phyloP scores from a whole-genome alignment of 2,329 filamentous ascomycete genomes.

The Aspergillus versicolor region DNA sequence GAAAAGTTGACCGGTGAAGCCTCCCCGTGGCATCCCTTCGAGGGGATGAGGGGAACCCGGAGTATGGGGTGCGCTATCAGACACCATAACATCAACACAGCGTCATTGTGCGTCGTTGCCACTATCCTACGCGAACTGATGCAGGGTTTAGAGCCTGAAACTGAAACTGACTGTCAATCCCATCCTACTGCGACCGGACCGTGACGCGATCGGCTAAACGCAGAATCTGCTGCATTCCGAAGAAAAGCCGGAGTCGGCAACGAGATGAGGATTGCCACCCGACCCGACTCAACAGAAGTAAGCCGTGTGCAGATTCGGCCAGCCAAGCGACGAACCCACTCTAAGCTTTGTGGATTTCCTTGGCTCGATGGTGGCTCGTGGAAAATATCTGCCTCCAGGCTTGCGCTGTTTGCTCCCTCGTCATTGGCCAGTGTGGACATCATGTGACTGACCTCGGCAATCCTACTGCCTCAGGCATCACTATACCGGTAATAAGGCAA shows the following conservation, averaged over 20 bases:
- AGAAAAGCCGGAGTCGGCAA: neutral
- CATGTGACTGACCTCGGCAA: neutral
- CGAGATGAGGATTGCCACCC: neutral
- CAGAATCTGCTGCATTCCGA: neutral
- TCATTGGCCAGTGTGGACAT: neutral
- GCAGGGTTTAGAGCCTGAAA: too few relatives aligned
- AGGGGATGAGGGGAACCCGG: conserved; percentile 1
- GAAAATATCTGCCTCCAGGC: too few relatives aligned
- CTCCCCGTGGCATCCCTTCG: neutral
- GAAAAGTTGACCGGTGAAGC: conserved; percentile 9
- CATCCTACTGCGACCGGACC: neutral
- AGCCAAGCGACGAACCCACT: neutral
- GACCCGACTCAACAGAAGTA: neutral
- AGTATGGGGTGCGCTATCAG: too few relatives aligned
- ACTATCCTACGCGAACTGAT: too few relatives aligned
- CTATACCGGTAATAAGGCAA: too few relatives aligned
- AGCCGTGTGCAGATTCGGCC: neutral
- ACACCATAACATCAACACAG: too few relatives aligned
- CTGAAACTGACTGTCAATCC: too few relatives aligned
- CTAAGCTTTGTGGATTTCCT: conserved; percentile 11
- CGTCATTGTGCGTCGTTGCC: too few relatives aligned
- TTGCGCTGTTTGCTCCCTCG: neutral
- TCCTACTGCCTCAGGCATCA: too few relatives aligned
- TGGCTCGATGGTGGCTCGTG: neutral
- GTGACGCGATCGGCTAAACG: neutral